These are phyloP conservation scores for Hypoxylon sp. DNA, from an alignment of 2,329 filamentous ascomycete genomes.

Conservation along the genomic window DNA sequence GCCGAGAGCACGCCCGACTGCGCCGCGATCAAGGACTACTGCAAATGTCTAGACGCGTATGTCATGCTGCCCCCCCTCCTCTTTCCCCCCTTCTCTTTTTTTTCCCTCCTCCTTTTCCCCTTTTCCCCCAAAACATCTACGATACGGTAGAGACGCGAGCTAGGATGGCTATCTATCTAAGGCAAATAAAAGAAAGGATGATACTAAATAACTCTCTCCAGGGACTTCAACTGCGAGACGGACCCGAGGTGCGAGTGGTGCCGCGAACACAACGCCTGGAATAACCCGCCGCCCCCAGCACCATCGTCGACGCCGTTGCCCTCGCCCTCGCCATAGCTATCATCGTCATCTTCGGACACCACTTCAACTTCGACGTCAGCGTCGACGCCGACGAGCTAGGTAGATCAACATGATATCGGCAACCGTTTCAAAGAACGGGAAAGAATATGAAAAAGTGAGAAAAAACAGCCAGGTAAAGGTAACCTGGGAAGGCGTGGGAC, in stretches of 20 bases:
- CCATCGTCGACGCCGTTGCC: background rate
- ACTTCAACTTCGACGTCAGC: background rate
- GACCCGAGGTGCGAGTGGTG: constrained; percentile 50
- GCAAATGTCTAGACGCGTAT: constrained; percentile 43
- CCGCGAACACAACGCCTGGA: constrained; percentile 38
- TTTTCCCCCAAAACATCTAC: too few species aligned
- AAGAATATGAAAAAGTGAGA: background rate
- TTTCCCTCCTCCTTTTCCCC: background rate
- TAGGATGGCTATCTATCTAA: too few species aligned
- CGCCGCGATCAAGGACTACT: constrained; percentile 41
- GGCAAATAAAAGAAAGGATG: too few species aligned
- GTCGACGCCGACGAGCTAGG: background rate
- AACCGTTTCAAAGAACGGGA: background rate
- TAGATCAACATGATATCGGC: background rate
- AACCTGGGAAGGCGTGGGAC: too few species aligned
- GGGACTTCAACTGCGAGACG: constrained; percentile 48
- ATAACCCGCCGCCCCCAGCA: background rate
- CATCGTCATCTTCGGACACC: too few species aligned
- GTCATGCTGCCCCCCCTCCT: too few species aligned
- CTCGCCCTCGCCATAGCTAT: background rate
- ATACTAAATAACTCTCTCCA: constrained; percentile 7
- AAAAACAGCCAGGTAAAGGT: background rate
- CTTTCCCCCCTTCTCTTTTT: too few species aligned
- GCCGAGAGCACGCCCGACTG: constrained; percentile 41
- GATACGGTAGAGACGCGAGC: too few species aligned